Evolutionary conservation across 75 land plant species (phyloP).

Genomic region (Sequoia sempervirens): DNA sequence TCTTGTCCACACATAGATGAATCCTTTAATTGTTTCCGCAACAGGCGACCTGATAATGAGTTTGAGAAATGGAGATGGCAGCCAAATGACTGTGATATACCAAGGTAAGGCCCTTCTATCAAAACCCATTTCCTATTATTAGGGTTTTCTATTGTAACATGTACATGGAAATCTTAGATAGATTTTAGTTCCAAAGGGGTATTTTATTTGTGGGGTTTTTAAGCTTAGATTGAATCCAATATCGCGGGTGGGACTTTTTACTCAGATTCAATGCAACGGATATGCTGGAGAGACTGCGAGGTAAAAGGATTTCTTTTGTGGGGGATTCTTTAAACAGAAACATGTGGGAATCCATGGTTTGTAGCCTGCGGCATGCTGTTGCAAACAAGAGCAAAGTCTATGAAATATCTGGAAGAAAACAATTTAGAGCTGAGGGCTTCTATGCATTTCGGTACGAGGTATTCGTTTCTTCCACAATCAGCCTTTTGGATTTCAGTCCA

Average conservation of each 20-base stretch:
- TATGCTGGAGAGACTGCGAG: constrained; percentile 40
- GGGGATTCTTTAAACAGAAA: constrained; percentile 59
- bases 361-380: constrained; percentile 23
- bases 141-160: neutral
- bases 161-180: neutral
- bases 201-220: neutral
- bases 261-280: constrained; percentile 30
- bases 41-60: constrained; percentile 47
- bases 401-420: constrained; percentile 19
- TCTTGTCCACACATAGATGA: constrained; percentile 49
- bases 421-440: constrained; percentile 23
- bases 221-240: neutral
- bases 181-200: neutral
- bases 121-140: neutral
- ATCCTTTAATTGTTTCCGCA: constrained; percentile 36
- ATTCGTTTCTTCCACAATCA: neutral
- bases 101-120: constrained; percentile 28
- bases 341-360: constrained; percentile 57
- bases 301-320: constrained; percentile 35
- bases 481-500: neutral
- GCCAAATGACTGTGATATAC: constrained; percentile 40
- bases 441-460: constrained; percentile 24
- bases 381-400: constrained; percentile 28
- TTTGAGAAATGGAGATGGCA: constrained; percentile 53
- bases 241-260: neutral